Evolutionary conservation across 345 rosid species (phyloP).

Genomic region (Luvunga scandens): DNA sequence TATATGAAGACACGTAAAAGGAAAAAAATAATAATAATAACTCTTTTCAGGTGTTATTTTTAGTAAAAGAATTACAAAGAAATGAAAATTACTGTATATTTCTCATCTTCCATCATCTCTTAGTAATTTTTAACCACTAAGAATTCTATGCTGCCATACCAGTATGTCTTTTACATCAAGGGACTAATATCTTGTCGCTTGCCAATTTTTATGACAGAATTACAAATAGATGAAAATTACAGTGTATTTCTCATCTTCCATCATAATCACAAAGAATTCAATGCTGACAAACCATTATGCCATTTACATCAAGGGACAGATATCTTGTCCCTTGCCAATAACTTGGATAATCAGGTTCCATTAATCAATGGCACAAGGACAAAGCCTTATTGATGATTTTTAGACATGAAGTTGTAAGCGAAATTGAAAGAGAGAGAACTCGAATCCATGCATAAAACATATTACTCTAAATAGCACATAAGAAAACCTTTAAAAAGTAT

Average conservation of each 20-base stretch:
- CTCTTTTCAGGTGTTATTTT: not conserved
- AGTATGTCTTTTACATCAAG: not conserved
- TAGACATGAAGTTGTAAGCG: not conserved
- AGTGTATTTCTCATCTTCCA: not conserved
- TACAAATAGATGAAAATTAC: not conserved
- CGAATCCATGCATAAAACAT: not conserved
- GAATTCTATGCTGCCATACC: not conserved
- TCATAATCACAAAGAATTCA: not conserved
- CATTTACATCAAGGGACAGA: not conserved
- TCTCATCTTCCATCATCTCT: not conserved
- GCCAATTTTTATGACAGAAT: not conserved
- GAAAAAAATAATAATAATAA: not conserved
- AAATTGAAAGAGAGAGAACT: not conserved
- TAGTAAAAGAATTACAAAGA: not conserved
- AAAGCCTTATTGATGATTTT: not conserved
- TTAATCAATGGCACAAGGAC: not conserved
- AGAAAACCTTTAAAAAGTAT: not conserved
- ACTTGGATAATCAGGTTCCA: not conserved
- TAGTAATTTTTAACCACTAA: not conserved
- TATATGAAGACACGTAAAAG: not conserved
- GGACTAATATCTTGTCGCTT: not conserved
- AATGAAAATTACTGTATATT: not conserved
- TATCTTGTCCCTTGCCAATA: not conserved
- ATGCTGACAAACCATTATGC: not conserved
- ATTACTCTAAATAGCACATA: not conserved